These are phyloP conservation scores for Lecanicillium sp. DNA, from an alignment of 2,329 filamentous ascomycete species.

Conservation along the genomic window DNA sequence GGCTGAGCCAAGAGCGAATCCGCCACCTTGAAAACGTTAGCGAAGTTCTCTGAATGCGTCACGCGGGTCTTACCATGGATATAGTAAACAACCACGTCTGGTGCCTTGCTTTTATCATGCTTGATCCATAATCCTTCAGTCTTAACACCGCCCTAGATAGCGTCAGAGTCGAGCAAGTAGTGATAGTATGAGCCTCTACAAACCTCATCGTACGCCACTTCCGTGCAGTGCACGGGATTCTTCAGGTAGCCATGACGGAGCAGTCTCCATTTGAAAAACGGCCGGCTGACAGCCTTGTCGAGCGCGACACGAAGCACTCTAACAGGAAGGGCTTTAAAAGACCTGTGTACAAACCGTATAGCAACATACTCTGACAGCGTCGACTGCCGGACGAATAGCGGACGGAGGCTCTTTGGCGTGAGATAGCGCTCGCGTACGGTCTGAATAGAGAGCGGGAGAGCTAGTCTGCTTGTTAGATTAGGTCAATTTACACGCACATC, in stretches of 20 bases:
- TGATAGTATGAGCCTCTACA: not conserved
- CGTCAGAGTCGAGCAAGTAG: constrained; percentile 3
- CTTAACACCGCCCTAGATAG: constrained; percentile 24
- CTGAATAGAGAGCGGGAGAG: not conserved
- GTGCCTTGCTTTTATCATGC: constrained; percentile 47
- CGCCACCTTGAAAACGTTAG: constrained; percentile 47
- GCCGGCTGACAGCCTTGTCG: not conserved
- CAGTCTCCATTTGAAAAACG: constrained; percentile 6
- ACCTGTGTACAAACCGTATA: constrained; percentile 3
- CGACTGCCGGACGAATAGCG: constrained; percentile 5
- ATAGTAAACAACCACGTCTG: constrained; percentile 77
- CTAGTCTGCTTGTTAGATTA: too few species aligned
- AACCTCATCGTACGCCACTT: constrained; percentile 5
- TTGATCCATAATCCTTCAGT: constrained; percentile 63
- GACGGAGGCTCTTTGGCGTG: constrained; percentile 1
- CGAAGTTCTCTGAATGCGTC: not conserved
- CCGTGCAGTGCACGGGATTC: constrained; percentile 1
- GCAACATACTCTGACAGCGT: constrained; percentile 3
- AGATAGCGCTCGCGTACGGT: constrained; percentile 5
- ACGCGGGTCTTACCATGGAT: constrained; percentile 52
- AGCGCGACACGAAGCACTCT: constrained; percentile 3
- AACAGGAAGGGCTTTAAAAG: not conserved
- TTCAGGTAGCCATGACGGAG: constrained; percentile 5
- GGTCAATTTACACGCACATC: too few species aligned
- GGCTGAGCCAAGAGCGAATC: constrained; percentile 73